phyloP scores from a whole-genome alignment of 75 land plant species.

The Pseudotsuga menziesii region DNA sequence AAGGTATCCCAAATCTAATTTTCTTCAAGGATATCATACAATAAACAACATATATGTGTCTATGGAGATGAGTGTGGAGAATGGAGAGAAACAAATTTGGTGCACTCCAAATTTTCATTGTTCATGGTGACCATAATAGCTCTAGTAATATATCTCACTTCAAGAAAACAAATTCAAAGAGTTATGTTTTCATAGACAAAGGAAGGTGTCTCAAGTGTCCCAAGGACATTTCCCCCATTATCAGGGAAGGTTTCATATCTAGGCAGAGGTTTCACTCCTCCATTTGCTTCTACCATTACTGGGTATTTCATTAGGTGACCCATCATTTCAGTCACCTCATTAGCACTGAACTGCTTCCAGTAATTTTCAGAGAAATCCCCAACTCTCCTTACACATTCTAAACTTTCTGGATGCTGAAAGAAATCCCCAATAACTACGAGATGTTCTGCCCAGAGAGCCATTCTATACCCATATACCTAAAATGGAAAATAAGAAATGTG shows the following conservation, averaged over 20 bases:
- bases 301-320: too few relatives aligned
- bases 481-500: constrained; percentile 3
- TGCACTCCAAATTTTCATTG: background rate
- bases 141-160: background rate
- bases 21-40: background rate
- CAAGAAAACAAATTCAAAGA: constrained; percentile 19
- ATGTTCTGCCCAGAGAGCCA: too few relatives aligned
- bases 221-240: constrained; percentile 71
- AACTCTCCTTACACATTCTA: too few relatives aligned
- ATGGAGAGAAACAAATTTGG: background rate
- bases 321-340: too few relatives aligned
- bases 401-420: too few relatives aligned
- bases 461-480: constrained; percentile 70
- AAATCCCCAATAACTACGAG: constrained; percentile 52
- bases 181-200: constrained; percentile 68
- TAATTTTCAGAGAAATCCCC: too few relatives aligned
- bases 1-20: background rate
- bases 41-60: background rate
- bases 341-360: too few relatives aligned
- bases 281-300: too few relatives aligned
- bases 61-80: background rate
- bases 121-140: background rate
- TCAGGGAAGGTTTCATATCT: too few relatives aligned
- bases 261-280: too few relatives aligned
- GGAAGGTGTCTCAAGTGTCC: constrained; percentile 38